Percentiles rank a stretch among this genome's conserved stretches.
Evolutionary conservation across 495 filamentous ascomycete species (phyloP).

Genomic region (Haplographium delicatum): DNA sequence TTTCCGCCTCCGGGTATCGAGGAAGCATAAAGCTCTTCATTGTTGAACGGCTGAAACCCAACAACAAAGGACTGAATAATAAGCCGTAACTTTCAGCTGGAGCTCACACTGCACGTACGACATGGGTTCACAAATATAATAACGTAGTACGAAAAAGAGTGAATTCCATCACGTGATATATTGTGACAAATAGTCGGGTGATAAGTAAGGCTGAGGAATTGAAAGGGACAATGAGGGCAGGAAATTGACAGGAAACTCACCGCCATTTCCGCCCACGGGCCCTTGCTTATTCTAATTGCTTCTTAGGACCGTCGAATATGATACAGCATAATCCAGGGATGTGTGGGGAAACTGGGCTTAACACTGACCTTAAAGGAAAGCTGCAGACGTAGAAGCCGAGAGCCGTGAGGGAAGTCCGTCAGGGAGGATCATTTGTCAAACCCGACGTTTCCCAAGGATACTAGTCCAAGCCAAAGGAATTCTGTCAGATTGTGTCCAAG

Average conservation of each 20-base stretch:
- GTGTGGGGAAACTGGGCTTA: slow-evolving; percentile 1
- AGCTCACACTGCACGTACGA: too few species aligned
- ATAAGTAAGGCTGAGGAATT: too few species aligned
- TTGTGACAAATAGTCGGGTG: too few species aligned
- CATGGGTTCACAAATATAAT: too few species aligned
- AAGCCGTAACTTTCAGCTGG: too few species aligned
- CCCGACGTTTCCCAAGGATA: slow-evolving; percentile 6
- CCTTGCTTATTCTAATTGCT: slow-evolving; percentile 20
- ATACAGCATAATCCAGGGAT: slow-evolving; percentile 1
- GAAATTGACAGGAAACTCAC: slow-evolving; percentile 10
- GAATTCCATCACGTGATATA: too few species aligned
- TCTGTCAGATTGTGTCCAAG: not conserved
- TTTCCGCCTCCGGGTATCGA: too few species aligned
- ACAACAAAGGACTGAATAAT: too few species aligned
- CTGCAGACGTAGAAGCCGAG: slow-evolving; percentile 16
- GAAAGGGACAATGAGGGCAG: slow-evolving; percentile 5
- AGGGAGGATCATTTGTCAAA: slow-evolving; percentile 10
- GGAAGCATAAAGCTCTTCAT: too few species aligned
- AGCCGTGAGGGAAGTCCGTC: slow-evolving; percentile 15
- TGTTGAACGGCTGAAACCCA: too few species aligned
- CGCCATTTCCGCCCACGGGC: slow-evolving; percentile 20
- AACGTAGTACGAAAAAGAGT: too few species aligned
- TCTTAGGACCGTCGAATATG: slow-evolving; percentile 14
- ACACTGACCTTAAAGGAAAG: slow-evolving; percentile 14
- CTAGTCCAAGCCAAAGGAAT: too few species aligned